Evolutionary conservation across 192 early-diverging fungal species (phyloP), one percentile per base, ranked within the genome.

Genomic region (Globomyces pollinis-pini): DNA sequence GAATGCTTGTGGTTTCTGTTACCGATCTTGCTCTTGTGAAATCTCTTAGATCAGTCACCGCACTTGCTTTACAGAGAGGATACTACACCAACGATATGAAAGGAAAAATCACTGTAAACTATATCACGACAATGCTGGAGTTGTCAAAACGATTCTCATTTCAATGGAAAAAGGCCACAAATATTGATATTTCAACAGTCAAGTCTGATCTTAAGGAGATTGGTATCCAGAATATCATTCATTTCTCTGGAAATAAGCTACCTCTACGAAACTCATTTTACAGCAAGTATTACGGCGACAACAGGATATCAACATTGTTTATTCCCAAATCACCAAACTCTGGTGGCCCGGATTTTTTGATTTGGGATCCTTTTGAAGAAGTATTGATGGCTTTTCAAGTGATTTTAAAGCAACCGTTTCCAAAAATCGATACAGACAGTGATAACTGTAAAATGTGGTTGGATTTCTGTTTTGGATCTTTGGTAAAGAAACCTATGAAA

Each of bases 291-390:
- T 9, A 16, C 3, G n/a, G 20, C 39, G 49, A 59, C 33, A 43
- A 3, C 31, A 52, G 49, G 9, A n/a, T 30, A 3, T 38, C 49
- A 13, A 45, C 58, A 16, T 34, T 59, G 51, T 58, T 41, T 44
- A 20, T 59, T 43, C 58, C 58, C 13, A 21, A 59, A 24, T 45
- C 38, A 31, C 44, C 30, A 26, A 45, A 45, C 11, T 59, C 45
- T 18, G 42, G 41, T 11, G 58, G 58, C 7, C 47, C 16, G 44
- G 58, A 59, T 50, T 59, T 59, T 38, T 59, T 59, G 41, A 59
- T 57, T 31, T 59, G 58, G 58, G 16, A 59, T 45, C 47, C 58
- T 50, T 15, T 31, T 20, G 13, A 30, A 5, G 13, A 24, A 33
- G 20, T 5, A 18, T 26, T 59, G 16, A 50, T 42, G 29, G 58